Evolutionary conservation across 106 monocot genomes (phyloP), one percentile per base, ranked within the genome.

Genomic region (Acorus gramineus): DNA sequence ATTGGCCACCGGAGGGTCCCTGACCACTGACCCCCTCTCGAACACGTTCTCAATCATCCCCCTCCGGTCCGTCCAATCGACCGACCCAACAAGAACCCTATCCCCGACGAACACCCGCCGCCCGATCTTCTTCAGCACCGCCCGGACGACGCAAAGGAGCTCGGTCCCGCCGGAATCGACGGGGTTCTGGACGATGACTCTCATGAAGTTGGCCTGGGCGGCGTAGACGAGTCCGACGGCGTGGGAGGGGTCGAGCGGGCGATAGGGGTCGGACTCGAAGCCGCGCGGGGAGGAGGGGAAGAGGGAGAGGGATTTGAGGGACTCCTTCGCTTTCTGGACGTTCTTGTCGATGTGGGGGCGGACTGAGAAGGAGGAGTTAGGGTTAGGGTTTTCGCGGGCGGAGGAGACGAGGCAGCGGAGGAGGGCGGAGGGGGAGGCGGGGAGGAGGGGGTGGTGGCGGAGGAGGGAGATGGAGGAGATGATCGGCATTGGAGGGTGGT

Each of bases 201-300:
- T 79, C 90, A 90, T 84, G 84, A 95, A 95, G 60, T 95, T 90
- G 59, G 94, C 94, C 76, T 95, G 94, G 8, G 94, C 77, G 11
- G 94, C 75, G 49, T 86, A 86, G 54, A 95, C 94, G n/a, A 84
- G 80, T 49, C 90, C 94, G 74, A 85, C 66, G 66, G 90, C 86
- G 64, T 90, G 94, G 61, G 63, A 58, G 60, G 90, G 94, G 54
- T 82, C 82, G 76, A 93, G 85, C 4, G 4, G n/a, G 56, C 9
- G 42, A 53, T 5, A 7, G 12, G 13, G 52, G 28, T 52, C 53
- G 42, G 49, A 54, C 7, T 46, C 49, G 11, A 62, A 50, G 10
- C 45, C 61, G 43, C 51, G 10, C 65, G 60, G 8, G 42, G 60
- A 7, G 63, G 64, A 2, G 58, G 68, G 60, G 14, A 58, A 52